These are phyloP conservation scores for Russula foetens DNA, from an alignment of 768 basidiomycete genomes.

Conservation along the genomic window DNA sequence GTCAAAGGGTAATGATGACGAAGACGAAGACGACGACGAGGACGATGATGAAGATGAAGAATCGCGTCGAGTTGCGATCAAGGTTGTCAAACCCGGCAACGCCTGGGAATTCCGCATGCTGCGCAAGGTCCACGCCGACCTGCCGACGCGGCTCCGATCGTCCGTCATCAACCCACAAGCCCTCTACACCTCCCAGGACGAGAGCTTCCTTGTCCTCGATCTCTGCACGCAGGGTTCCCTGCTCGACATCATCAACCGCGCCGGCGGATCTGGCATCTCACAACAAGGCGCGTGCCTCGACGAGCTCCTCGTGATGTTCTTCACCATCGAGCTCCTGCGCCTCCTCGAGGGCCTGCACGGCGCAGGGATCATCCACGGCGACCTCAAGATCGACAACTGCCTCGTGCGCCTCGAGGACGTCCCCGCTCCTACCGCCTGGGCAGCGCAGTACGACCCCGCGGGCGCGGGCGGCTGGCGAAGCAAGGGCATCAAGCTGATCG, in stretches of 20 bases:
- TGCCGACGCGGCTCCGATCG: conserved; percentile 48
- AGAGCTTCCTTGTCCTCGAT: conserved; percentile 84
- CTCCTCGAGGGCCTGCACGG: conserved; percentile 75
- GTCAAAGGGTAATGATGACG: conserved; percentile 36
- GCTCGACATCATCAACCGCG: conserved; percentile 85
- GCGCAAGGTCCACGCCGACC: conserved; percentile 59
- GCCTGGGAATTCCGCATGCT: conserved; percentile 92
- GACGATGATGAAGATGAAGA: conserved; percentile 41
- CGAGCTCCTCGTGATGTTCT: conserved; percentile 92
- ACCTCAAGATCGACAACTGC: conserved; percentile 99
- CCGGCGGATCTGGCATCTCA: conserved; percentile 62
- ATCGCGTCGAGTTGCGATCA: conserved; percentile 71
- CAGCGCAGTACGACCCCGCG: conserved; percentile 61
- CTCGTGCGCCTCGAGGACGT: conserved; percentile 86
- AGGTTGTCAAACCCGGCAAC: conserved; percentile 82
- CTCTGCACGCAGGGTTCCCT: conserved; percentile 88
- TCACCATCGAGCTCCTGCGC: conserved; percentile 82
- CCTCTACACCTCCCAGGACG: conserved; percentile 79
- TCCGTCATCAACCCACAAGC: conserved; percentile 74
- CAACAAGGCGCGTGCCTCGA: conserved; percentile 80
- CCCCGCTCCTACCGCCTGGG: conserved; percentile 59
- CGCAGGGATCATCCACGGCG: conserved; percentile 89
- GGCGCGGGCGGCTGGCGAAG: conserved; percentile 79
- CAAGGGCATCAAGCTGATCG: conserved; percentile 90
- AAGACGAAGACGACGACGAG: conserved; percentile 36